phyloP scores from a whole-genome alignment of 768 basidiomycete species.

The Russula foetens region DNA sequence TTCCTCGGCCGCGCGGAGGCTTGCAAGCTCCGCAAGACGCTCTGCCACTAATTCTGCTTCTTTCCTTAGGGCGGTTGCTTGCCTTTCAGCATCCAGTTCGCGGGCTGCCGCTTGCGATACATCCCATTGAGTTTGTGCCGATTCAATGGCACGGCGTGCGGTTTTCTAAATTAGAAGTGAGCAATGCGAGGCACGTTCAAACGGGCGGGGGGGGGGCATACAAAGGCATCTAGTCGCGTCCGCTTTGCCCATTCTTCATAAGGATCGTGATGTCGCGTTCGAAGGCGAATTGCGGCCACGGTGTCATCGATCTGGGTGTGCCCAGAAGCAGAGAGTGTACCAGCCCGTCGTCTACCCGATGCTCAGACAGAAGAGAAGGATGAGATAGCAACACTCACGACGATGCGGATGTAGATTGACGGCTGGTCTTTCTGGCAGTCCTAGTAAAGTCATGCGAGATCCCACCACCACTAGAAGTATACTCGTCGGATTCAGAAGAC shows the following conservation, averaged over 20 bases:
- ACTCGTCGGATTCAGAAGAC: constrained; percentile 11
- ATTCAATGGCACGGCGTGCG: constrained; percentile 30
- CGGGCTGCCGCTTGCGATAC: constrained; percentile 20
- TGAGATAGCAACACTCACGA: constrained; percentile 2
- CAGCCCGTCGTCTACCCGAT: not conserved
- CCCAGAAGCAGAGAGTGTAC: constrained; percentile 17
- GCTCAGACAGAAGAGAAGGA: not conserved
- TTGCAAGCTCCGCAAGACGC: constrained; percentile 35
- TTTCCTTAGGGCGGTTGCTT: constrained; percentile 36
- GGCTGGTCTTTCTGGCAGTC: not conserved
- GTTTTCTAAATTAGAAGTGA: constrained; percentile 26
- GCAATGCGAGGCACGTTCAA: not conserved
- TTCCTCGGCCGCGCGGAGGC: constrained; percentile 41
- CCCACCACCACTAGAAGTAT: not conserved
- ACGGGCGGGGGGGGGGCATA: constrained; percentile 21
- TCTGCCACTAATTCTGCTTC: constrained; percentile 46
- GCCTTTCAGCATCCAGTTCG: constrained; percentile 23
- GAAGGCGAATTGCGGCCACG: constrained; percentile 38
- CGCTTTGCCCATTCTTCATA: constrained; percentile 47
- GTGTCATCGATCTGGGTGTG: constrained; percentile 36
- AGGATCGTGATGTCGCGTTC: constrained; percentile 36
- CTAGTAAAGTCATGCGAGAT: not conserved
- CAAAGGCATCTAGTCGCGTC: constrained; percentile 39
- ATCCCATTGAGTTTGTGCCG: constrained; percentile 16
- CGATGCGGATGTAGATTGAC: not conserved